Base-by-base conservation (phyloP, 2,329 filamentous ascomycete species). In the Dactylellina drechsleri region DNA sequence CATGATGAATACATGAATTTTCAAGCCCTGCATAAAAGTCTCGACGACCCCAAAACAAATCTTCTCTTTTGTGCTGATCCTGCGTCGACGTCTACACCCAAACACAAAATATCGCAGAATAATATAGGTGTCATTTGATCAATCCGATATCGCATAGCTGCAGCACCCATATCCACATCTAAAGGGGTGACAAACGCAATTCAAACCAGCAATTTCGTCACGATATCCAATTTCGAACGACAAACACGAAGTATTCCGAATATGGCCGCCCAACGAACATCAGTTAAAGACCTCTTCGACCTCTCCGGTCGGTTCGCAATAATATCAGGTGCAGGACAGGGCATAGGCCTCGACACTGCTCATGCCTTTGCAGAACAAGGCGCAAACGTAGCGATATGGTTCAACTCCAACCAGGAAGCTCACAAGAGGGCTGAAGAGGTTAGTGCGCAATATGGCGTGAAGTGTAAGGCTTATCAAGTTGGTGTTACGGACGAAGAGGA, bases 381-480 rank as follows among this genome's bases (percentile, higher is more conserved):
- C 57, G 89, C 89, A 70, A 90, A 91, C 77, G 88, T 92, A 20
- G 89, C 88, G 28, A 87, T 91, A 59, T 91, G 88, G 88, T 92
- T 91, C 80, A 89, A 91, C 80, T 87, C 84, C 81, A 91, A 92
- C 82, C 85, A 86, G 79, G 86, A 89, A 78, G 88, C 89, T 12
- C 80, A 88, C 12, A 84, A 86, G 15, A 85, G 87, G 68, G 89
- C 90, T 0, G 84, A 85, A 36, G 87, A 87, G 26, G 89, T 92
- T 53, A 87, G 87, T 79, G 84, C 87, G 79, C 85, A 86, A 20
- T 91, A 89, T 78, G 87, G 87, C 1, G 89, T 93, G 50, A 88
- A 89, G 81, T 88, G 89, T 83, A 86, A 84, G 81, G 87, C 87
- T 8, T 90, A 88, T 82, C 85, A 87, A 79, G 87, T 90, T 76